Conservation (phyloP, 768 basidiomycete species). For the Clathrus columnatus region DNA sequence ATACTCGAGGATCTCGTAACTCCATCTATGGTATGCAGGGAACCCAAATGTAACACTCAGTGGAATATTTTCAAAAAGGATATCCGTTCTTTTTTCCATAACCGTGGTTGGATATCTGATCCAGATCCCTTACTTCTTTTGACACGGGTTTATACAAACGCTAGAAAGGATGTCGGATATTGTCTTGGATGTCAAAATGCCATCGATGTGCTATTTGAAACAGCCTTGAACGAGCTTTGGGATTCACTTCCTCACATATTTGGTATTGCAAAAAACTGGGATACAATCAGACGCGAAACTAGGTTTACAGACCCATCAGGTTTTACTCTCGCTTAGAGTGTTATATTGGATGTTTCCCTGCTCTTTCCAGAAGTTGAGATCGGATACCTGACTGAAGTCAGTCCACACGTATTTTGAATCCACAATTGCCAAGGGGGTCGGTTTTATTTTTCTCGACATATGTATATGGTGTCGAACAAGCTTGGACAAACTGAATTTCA, state of each 20-base stretch:
- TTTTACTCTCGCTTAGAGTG: too few species aligned
- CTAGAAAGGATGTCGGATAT: background rate
- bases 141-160: background rate
- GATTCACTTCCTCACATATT: background rate
- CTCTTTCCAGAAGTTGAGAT: too few species aligned
- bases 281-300: background rate
- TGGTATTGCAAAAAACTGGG: background rate
- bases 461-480: too few species aligned
- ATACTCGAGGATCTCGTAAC: background rate
- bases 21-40: background rate
- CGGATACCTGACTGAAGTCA: too few species aligned
- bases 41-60: background rate
- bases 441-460: too few species aligned
- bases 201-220: background rate
- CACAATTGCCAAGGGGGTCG: too few species aligned
- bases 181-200: background rate
- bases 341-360: too few species aligned
- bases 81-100: background rate
- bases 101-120: background rate
- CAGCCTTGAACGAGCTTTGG: background rate
- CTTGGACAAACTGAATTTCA: too few species aligned
- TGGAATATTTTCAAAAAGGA: background rate
- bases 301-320: too few species aligned
- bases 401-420: too few species aligned
- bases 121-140: background rate